Conservation (phyloP, 73 alveolate species). For the Tetrahymena thermophila region DNA sequence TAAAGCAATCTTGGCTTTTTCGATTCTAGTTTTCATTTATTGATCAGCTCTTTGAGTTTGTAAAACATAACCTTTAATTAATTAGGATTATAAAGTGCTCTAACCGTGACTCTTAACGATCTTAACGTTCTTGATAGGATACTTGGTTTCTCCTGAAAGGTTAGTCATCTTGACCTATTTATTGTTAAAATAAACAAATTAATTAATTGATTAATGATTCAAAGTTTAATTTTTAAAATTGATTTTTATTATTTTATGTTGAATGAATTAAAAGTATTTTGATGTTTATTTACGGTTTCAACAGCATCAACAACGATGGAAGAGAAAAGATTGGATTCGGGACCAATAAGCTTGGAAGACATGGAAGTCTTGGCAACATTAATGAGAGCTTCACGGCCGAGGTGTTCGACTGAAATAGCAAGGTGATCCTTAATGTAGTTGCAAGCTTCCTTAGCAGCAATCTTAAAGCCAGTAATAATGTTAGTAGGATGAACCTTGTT, state of each 20-base stretch:
- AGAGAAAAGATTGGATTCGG: conserved; percentile 80
- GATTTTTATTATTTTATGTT: too few species aligned
- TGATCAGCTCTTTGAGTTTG: conserved; percentile 58
- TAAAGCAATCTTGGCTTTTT: conserved; percentile 91
- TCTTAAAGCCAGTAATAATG: conserved; percentile 90
- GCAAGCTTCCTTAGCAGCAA: conserved; percentile 78
- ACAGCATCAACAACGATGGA: conserved; percentile 91
- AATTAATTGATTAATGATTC: neutral
- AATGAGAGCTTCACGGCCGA: conserved; percentile 79
- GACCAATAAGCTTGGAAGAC: conserved; percentile 82
- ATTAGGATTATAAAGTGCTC: conserved; percentile 22
- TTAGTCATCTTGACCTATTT: conserved; percentile 15
- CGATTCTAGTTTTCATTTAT: conserved; percentile 93
- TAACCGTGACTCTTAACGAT: conserved; percentile 57
- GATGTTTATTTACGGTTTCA: conserved; percentile 51
- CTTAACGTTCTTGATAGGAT: conserved; percentile 84
- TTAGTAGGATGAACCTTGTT: conserved; percentile 98
- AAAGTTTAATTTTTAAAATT: too few species aligned
- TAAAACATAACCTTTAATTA: conserved; percentile 45
- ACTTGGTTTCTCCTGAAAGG: conserved; percentile 62
- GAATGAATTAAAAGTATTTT: too few species aligned
- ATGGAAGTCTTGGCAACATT: conserved; percentile 92
- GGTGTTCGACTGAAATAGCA: conserved; percentile 60
- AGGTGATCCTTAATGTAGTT: conserved; percentile 77
- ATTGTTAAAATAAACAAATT: neutral